Conservation (phyloP, 202 grass and related monocot species). For the Tripidium arundinaceum region DNA sequence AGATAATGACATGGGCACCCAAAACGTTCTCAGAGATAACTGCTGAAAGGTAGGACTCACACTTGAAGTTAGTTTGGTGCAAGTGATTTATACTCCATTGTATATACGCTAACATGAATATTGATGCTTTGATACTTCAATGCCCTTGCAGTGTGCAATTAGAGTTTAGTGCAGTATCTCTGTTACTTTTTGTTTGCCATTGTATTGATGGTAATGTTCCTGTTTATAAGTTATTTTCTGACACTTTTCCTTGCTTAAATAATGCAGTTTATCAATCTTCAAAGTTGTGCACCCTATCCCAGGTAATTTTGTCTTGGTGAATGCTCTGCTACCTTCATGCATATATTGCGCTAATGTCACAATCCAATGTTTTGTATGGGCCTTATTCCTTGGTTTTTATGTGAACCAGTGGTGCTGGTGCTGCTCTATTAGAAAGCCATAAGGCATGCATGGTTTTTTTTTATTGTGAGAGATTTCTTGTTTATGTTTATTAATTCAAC, state of each 20-base stretch:
- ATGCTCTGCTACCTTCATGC: too few relatives aligned
- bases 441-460: not conserved
- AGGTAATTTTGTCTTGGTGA: too few relatives aligned
- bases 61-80: not conserved
- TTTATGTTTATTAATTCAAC: not conserved
- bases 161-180: not conserved
- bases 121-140: conserved; percentile 1
- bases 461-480: too few relatives aligned
- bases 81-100: not conserved
- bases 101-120: not conserved
- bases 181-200: not conserved
- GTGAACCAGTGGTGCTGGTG: not conserved
- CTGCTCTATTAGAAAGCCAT: not conserved
- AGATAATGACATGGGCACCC: conserved; percentile 79
- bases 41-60: conserved; percentile 58
- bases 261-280: too few relatives aligned
- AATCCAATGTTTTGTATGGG: too few relatives aligned
- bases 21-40: conserved; percentile 83
- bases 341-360: too few relatives aligned
- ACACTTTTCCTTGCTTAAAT: too few relatives aligned
- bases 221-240: too few relatives aligned
- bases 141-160: not conserved
- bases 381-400: not conserved
- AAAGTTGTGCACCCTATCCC: too few relatives aligned
- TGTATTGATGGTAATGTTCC: conserved; percentile 6